Evolutionary conservation across 1,284 basidiomycete species (phyloP).

Genomic region (Exobasidium rhododendri): DNA sequence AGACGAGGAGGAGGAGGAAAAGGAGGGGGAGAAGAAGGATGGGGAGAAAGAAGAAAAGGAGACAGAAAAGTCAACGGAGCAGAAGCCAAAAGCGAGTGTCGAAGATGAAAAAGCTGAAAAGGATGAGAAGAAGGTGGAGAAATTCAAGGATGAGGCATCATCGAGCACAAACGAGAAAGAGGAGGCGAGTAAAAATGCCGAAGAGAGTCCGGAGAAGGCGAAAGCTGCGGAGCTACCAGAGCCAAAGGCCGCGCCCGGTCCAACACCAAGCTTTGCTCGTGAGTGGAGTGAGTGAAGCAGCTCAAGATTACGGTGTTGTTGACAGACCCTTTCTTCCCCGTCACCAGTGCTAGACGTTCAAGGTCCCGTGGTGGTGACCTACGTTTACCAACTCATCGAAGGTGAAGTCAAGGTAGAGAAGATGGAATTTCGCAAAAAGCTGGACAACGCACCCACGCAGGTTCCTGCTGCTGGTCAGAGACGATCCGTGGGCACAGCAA

Average conservation of each 20-base stretch:
- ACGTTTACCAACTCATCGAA: slow-evolving; percentile 53
- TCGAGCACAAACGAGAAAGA: neutral
- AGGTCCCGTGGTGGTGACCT: slow-evolving; percentile 49
- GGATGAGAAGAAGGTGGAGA: slow-evolving; percentile 5
- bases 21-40: slow-evolving; percentile 9
- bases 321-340: neutral
- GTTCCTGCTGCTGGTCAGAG: neutral
- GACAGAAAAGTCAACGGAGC: neutral
- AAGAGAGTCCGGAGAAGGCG: slow-evolving; percentile 5
- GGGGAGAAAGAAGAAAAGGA: slow-evolving; percentile 3
- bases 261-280: slow-evolving; percentile 43
- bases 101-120: slow-evolving; percentile 1
- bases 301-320: neutral
- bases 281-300: slow-evolving; percentile 17
- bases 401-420: slow-evolving; percentile 54
- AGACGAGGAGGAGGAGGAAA: slow-evolving; percentile 17
- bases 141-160: neutral
- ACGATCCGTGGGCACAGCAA: neutral
- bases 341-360: slow-evolving; percentile 54
- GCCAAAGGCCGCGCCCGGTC: slow-evolving; percentile 30
- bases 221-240: slow-evolving; percentile 10
- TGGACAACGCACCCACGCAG: neutral
- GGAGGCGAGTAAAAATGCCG: neutral
- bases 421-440: slow-evolving; percentile 50
- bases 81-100: slow-evolving; percentile 7